A percentile compares a stretch with the other conserved stretches of the same genome.
Conservation (phyloP, 805 yeast genomes). For the Metahyphopichia silvanorum region DNA sequence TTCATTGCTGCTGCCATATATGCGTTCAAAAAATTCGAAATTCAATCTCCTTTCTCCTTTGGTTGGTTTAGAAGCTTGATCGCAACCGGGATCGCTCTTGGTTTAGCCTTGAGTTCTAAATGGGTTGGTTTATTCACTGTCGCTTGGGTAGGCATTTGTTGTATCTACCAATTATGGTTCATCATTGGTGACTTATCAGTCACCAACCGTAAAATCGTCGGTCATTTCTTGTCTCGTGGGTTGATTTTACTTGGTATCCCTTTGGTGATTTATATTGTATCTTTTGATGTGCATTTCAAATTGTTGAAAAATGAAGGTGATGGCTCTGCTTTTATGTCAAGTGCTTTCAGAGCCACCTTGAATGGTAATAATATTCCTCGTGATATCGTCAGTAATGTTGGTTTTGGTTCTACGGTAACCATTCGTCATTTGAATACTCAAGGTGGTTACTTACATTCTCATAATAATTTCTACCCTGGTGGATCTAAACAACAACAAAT, state of each 20-base stretch:
- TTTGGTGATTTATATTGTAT: slow-evolving; percentile 47
- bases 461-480: slow-evolving; percentile 62
- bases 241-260: slow-evolving; percentile 58
- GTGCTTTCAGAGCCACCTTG: slow-evolving; percentile 67
- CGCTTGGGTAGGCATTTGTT: slow-evolving; percentile 69
- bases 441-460: slow-evolving; percentile 87
- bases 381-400: slow-evolving; percentile 61
- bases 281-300: slow-evolving; percentile 63
- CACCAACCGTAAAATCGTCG: slow-evolving; percentile 38
- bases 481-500: slow-evolving; percentile 86
- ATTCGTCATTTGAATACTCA: slow-evolving; percentile 66
- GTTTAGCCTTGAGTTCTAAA: slow-evolving; percentile 70
- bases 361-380: slow-evolving; percentile 58
- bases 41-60: slow-evolving; percentile 56
- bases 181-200: slow-evolving; percentile 66
- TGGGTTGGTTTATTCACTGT: slow-evolving; percentile 85
- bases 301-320: slow-evolving; percentile 61
- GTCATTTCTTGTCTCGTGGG: slow-evolving; percentile 52
- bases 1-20: slow-evolving; percentile 72
- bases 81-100: slow-evolving; percentile 67
- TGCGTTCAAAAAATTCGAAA: slow-evolving; percentile 63
- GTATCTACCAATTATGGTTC: slow-evolving; percentile 66
- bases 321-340: slow-evolving; percentile 68
- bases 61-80: slow-evolving; percentile 59
- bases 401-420: slow-evolving; percentile 65